Percentiles rank a stretch among this genome's conserved stretches.
Conservation (phyloP, 345 rosid species). For the Citrus cavaleriei region DNA sequence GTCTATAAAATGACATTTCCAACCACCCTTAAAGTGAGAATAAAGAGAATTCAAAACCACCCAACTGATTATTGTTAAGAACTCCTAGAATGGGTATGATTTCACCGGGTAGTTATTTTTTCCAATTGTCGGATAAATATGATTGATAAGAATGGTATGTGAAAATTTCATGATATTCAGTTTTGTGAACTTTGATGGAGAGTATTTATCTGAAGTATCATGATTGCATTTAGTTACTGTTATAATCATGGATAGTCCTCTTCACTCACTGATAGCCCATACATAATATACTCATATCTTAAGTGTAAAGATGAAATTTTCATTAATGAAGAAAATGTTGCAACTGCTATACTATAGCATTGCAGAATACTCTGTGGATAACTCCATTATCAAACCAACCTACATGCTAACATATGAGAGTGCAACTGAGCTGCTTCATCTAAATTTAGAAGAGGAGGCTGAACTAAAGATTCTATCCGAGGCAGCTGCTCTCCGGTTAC, state of each 20-base stretch:
- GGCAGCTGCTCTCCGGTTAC: constrained; percentile 71
- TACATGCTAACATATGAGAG: constrained; percentile 98
- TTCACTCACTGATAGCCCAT: not conserved
- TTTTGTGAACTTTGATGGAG: not conserved
- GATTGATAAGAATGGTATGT: not conserved
- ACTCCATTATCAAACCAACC: constrained; percentile 80
- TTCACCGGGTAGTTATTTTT: not conserved
- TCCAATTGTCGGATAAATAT: not conserved
- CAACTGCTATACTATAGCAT: constrained; percentile 45
- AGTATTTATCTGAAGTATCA: not conserved
- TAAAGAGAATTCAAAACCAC: not conserved
- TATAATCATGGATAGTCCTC: not conserved
- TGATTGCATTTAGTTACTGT: not conserved
- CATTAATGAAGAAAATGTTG: constrained; percentile 13
- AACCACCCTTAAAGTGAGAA: not conserved
- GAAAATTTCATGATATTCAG: not conserved
- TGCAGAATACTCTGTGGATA: constrained; percentile 77
- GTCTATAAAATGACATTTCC: not conserved
- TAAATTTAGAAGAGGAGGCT: constrained; percentile 83
- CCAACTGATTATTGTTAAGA: not conserved
- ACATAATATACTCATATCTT: not conserved
- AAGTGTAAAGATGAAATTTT: constrained; percentile 1
- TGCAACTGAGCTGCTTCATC: constrained; percentile 83
- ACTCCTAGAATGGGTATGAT: not conserved
- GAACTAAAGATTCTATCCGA: constrained; percentile 73